Percentiles rank a stretch among this genome's conserved stretches.
phyloP scores from a whole-genome alignment of 169 alveolate species.

The Plasmodium cynomolgi region DNA sequence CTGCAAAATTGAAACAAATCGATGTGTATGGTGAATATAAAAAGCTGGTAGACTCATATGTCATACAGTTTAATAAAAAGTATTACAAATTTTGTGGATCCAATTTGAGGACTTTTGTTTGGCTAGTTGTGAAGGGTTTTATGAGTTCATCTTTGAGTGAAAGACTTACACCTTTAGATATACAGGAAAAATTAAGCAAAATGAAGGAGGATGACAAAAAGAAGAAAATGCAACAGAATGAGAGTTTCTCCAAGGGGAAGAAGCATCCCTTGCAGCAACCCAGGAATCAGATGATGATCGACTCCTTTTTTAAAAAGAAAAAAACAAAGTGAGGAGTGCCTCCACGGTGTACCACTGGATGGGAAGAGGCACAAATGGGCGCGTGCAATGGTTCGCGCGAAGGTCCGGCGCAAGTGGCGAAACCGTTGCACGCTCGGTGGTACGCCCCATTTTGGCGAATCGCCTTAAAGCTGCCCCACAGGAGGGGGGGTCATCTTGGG shows the following conservation, averaged over 20 bases:
- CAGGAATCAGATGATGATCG: constrained; percentile 52
- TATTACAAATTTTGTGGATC: constrained; percentile 33
- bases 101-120: constrained; percentile 49
- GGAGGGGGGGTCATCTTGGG: neutral
- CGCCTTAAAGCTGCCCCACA: neutral
- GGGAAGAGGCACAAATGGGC: neutral
- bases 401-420: constrained; percentile 13
- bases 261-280: constrained; percentile 45
- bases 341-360: neutral
- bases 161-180: constrained; percentile 37
- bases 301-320: constrained; percentile 67
- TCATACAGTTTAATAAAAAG: constrained; percentile 48
- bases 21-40: constrained; percentile 46
- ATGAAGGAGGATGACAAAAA: constrained; percentile 35
- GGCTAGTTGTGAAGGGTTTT: constrained; percentile 71
- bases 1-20: constrained; percentile 5
- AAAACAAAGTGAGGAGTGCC: neutral
- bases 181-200: constrained; percentile 26
- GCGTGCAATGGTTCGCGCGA: neutral
- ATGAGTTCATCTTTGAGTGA: constrained; percentile 30
- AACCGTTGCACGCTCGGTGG: neutral
- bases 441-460: neutral
- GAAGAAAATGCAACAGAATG: constrained; percentile 33
- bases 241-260: constrained; percentile 23
- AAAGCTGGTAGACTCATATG: constrained; percentile 23